These are phyloP conservation scores for Penicillium parvum DNA, from an alignment of 495 filamentous ascomycete genomes.

Conservation along the genomic window DNA sequence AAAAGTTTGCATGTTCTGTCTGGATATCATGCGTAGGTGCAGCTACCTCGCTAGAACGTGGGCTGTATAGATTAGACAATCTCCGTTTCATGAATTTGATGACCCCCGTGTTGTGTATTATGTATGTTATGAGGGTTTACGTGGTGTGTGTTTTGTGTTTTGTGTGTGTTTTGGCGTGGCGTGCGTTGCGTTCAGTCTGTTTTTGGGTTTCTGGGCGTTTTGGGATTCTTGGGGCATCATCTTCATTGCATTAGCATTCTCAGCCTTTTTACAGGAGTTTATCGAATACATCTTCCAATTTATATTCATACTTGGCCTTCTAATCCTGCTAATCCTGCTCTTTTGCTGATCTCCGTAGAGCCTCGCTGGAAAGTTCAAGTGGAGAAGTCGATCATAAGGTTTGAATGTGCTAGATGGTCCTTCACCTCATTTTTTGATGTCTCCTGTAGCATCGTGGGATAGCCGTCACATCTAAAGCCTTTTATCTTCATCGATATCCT, in stretches of 20 bases:
- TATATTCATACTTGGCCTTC: too few relatives aligned
- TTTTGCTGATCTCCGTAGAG: too few relatives aligned
- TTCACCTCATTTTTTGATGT: too few relatives aligned
- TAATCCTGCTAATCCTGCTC: too few relatives aligned
- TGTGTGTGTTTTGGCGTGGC: slow-evolving; percentile 23
- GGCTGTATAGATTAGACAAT: slow-evolving; percentile 47
- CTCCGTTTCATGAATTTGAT: slow-evolving; percentile 37
- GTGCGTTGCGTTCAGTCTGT: slow-evolving; percentile 20
- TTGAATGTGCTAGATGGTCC: too few relatives aligned
- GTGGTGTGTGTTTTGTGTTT: slow-evolving; percentile 28
- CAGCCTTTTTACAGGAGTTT: too few relatives aligned
- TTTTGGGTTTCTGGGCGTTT: slow-evolving; percentile 16
- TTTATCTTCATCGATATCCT: too few relatives aligned
- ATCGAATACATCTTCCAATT: too few relatives aligned
- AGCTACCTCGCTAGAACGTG: slow-evolving; percentile 25
- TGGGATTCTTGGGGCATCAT: slow-evolving; percentile 11
- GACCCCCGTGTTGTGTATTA: slow-evolving; percentile 34
- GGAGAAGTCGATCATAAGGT: too few relatives aligned
- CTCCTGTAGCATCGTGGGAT: too few relatives aligned
- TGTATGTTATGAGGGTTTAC: slow-evolving; percentile 27
- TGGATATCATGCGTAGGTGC: slow-evolving; percentile 37
- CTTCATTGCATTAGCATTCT: slow-evolving; percentile 5
- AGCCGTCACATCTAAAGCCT: too few relatives aligned
- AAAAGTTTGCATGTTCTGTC: slow-evolving; percentile 37
- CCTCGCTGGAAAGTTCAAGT: too few relatives aligned